These are phyloP conservation scores for Daldinia bambusicola DNA, from an alignment of 495 filamentous ascomycete species.

Conservation along the genomic window DNA sequence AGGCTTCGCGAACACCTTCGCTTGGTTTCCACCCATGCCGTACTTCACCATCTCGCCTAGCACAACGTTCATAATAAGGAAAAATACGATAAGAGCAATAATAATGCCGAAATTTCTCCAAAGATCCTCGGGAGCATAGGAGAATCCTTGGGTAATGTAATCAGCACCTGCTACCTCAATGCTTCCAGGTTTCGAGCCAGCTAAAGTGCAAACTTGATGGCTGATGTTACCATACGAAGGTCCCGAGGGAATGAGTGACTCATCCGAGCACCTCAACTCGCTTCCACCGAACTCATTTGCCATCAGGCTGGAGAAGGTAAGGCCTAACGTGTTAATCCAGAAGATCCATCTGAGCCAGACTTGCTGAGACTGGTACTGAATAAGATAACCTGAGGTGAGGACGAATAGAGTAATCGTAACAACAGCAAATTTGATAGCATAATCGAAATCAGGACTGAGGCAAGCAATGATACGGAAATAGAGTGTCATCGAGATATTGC, in stretches of 20 bases:
- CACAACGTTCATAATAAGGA: slow-evolving; percentile 73
- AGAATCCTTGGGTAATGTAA: slow-evolving; percentile 72
- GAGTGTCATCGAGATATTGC: slow-evolving; percentile 80
- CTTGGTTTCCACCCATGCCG: slow-evolving; percentile 78
- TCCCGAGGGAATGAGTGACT: slow-evolving; percentile 73
- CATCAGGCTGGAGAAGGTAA: slow-evolving; percentile 80
- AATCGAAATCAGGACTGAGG: slow-evolving; percentile 84
- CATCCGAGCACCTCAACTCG: slow-evolving; percentile 69
- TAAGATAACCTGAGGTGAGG: slow-evolving; percentile 80
- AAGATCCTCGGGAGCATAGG: slow-evolving; percentile 67
- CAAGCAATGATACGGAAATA: slow-evolving; percentile 83
- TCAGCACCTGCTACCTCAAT: slow-evolving; percentile 65
- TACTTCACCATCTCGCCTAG: slow-evolving; percentile 81
- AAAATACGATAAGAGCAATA: slow-evolving; percentile 71
- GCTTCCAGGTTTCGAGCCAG: slow-evolving; percentile 72
- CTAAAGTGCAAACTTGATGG: slow-evolving; percentile 79
- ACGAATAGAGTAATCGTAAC: slow-evolving; percentile 82
- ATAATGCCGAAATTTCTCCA: slow-evolving; percentile 85
- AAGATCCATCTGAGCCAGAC: slow-evolving; percentile 86
- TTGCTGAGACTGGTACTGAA: slow-evolving; percentile 74
- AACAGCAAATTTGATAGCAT: slow-evolving; percentile 82
- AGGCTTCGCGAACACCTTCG: slow-evolving; percentile 78
- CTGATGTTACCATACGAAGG: slow-evolving; percentile 70
- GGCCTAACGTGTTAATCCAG: slow-evolving; percentile 80
- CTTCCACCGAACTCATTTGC: slow-evolving; percentile 79